Conservation (phyloP, 1,139 yeast genomes). For the Blastobotrys apis region DNA sequence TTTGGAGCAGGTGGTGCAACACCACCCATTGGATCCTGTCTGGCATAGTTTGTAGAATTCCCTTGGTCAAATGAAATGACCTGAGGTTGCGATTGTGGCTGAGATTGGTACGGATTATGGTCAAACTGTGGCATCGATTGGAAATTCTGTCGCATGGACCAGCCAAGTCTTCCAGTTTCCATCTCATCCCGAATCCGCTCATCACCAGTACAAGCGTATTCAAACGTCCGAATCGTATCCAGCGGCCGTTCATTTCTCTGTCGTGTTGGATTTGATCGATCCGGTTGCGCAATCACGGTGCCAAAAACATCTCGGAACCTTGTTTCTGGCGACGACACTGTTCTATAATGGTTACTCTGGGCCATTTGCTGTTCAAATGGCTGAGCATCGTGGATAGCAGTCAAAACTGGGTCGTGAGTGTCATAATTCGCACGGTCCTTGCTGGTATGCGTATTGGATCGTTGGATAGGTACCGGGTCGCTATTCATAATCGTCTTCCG, state of each 20-base stretch:
- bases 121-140: constrained; percentile 39
- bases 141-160: constrained; percentile 64
- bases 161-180: constrained; percentile 73
- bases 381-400: constrained; percentile 91
- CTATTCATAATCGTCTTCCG: constrained; percentile 11
- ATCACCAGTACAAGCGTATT: constrained; percentile 90
- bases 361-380: constrained; percentile 77
- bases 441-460: constrained; percentile 15
- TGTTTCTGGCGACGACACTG: constrained; percentile 41
- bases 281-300: constrained; percentile 65
- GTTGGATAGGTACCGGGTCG: constrained; percentile 21
- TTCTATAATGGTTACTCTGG: constrained; percentile 37
- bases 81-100: constrained; percentile 19
- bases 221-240: constrained; percentile 90
- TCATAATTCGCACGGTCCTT: constrained; percentile 29
- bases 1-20: constrained; percentile 33
- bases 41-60: background rate
- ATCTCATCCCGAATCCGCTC: constrained; percentile 67
- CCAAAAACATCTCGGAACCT: constrained; percentile 79
- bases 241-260: constrained; percentile 90
- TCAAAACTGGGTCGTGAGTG: constrained; percentile 82
- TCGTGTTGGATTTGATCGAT: constrained; percentile 88
- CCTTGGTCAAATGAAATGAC: constrained; percentile 30
- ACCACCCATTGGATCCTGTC: constrained; percentile 6
- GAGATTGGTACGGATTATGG: constrained; percentile 36